Percentiles rank a stretch among this genome's conserved stretches.
Evolutionary conservation across 1,139 yeast genomes (phyloP).

Genomic region (Magnusiomyces suaveolens): DNA sequence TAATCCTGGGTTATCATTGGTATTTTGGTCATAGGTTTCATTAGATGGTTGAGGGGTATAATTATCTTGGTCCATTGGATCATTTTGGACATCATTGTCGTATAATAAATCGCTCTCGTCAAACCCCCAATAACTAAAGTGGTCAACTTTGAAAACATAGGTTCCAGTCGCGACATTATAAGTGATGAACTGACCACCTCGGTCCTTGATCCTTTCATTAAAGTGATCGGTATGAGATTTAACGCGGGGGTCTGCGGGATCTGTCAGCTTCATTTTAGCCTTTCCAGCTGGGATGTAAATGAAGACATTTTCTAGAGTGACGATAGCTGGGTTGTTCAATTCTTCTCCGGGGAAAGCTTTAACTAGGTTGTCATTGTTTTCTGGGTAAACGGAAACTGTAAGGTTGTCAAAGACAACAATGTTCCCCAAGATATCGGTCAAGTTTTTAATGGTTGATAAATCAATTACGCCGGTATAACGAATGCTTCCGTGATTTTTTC

Average conservation of each 20-base stretch:
- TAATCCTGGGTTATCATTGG: too few species aligned
- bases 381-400: slow-evolving; percentile 59
- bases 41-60: neutral
- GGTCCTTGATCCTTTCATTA: slow-evolving; percentile 40
- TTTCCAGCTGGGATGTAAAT: slow-evolving; percentile 23
- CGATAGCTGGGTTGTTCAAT: slow-evolving; percentile 74
- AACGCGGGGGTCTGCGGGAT: slow-evolving; percentile 38
- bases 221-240: slow-evolving; percentile 36
- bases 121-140: slow-evolving; percentile 91
- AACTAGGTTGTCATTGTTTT: slow-evolving; percentile 27
- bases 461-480: slow-evolving; percentile 68
- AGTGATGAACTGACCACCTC: slow-evolving; percentile 70
- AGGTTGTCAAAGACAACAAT: slow-evolving; percentile 48
- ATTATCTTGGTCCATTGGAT: slow-evolving; percentile 10
- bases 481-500: slow-evolving; percentile 66
- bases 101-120: slow-evolving; percentile 57
- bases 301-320: slow-evolving; percentile 54
- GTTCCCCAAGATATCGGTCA: slow-evolving; percentile 45
- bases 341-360: slow-evolving; percentile 67
- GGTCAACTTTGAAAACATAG: slow-evolving; percentile 80
- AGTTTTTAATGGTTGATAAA: slow-evolving; percentile 42
- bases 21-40: too few species aligned
- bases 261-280: slow-evolving; percentile 28
- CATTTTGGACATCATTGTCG: slow-evolving; percentile 38
- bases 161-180: slow-evolving; percentile 67